These are phyloP conservation scores for Porcisia deanei DNA, from an alignment of 208 protist species.

Conservation along the genomic window DNA sequence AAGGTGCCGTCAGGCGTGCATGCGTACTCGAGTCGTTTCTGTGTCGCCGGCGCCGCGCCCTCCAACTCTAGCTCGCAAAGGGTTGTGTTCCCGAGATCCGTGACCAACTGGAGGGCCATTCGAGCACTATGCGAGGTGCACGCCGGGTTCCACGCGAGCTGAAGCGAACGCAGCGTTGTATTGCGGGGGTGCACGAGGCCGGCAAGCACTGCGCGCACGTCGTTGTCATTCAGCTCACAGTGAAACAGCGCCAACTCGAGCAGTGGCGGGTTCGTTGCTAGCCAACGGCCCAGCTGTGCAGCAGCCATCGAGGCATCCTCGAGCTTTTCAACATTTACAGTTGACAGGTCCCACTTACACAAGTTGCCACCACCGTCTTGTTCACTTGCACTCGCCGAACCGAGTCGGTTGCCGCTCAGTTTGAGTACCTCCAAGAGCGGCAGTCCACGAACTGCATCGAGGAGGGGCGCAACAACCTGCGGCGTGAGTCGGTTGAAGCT, in stretches of 20 bases:
- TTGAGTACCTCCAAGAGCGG: slow-evolving; percentile 45
- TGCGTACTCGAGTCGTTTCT: slow-evolving; percentile 30
- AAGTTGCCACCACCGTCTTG: slow-evolving; percentile 2
- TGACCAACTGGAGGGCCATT: slow-evolving; percentile 22
- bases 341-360: background rate
- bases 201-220: slow-evolving; percentile 45
- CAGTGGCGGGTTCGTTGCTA: slow-evolving; percentile 43
- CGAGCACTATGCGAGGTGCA: slow-evolving; percentile 28
- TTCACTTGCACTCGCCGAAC: slow-evolving; percentile 2
- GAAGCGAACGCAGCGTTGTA: slow-evolving; percentile 4
- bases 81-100: slow-evolving; percentile 11
- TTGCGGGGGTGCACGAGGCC: slow-evolving; percentile 25
- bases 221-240: slow-evolving; percentile 58
- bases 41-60: slow-evolving; percentile 18
- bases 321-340: background rate
- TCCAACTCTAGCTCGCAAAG: slow-evolving; percentile 23
- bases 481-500: slow-evolving; percentile 58
- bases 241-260: slow-evolving; percentile 61
- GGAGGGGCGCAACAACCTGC: slow-evolving; percentile 32
- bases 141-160: slow-evolving; percentile 22
- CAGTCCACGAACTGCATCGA: slow-evolving; percentile 9
- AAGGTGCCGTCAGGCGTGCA: slow-evolving; percentile 27
- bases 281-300: slow-evolving; percentile 34
- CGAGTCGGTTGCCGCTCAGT: slow-evolving; percentile 62
- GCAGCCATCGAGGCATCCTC: background rate